Percentiles rank a stretch among this genome's conserved stretches.
Evolutionary conservation across 2,329 filamentous ascomycete genomes (phyloP).

Genomic region (Colletotrichum sp.): DNA sequence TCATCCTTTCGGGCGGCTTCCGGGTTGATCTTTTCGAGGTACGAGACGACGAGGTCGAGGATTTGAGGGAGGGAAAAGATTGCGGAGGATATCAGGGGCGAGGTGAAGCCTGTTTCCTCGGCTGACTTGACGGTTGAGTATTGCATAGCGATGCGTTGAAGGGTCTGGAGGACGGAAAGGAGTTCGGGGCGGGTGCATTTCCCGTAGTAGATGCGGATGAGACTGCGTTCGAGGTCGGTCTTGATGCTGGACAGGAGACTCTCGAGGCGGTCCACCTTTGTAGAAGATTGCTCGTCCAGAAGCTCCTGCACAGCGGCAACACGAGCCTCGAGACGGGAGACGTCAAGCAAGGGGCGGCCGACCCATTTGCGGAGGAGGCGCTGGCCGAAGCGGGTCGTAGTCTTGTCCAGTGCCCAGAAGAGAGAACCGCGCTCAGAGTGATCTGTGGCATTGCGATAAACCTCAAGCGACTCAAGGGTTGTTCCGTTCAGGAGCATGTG

Average conservation of each 20-base stretch:
- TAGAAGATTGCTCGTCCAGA: conserved; percentile 68
- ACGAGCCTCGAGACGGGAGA: conserved; percentile 74
- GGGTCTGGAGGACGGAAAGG: conserved; percentile 80
- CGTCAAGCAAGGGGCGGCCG: conserved; percentile 85
- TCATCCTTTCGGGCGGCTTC: conserved; percentile 85
- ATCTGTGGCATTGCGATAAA: conserved; percentile 95
- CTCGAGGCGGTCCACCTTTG: conserved; percentile 75
- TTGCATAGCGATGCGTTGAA: conserved; percentile 81
- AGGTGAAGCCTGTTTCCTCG: conserved; percentile 74
- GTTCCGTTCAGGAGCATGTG: conserved; percentile 98
- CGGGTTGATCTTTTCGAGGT: conserved; percentile 85
- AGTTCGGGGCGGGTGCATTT: conserved; percentile 93
- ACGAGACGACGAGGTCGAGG: conserved; percentile 71
- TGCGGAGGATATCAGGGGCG: conserved; percentile 71
- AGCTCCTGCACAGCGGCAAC: conserved; percentile 88
- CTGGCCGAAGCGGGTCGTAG: conserved; percentile 86
- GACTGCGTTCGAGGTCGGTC: conserved; percentile 86
- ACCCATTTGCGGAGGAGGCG: conserved; percentile 93
- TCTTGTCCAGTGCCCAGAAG: conserved; percentile 95
- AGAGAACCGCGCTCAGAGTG: conserved; percentile 84
- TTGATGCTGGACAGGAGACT: conserved; percentile 73
- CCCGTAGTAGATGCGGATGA: conserved; percentile 96
- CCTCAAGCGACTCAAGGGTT: conserved; percentile 89
- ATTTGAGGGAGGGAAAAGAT: conserved; percentile 80
- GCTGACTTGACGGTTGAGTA: conserved; percentile 72